Conservation (phyloP, 371 early-diverging fungal genomes). For the Mortierella sp. region DNA sequence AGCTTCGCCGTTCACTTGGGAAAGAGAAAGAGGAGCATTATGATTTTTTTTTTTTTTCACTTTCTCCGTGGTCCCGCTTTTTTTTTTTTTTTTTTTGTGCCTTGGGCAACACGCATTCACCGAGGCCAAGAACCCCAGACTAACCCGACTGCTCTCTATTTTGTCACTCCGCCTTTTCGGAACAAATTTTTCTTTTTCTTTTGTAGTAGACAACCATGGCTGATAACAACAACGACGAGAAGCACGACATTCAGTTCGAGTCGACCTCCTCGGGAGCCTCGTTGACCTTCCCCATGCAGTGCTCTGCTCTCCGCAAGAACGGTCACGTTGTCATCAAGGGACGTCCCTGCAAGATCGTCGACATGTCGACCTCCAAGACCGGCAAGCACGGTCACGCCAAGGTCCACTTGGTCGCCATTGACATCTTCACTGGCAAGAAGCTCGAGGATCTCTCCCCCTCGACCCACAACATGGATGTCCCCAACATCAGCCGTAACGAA, state of each 20-base stretch:
- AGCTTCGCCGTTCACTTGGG: too few relatives aligned
- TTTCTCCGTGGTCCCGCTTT: too few relatives aligned
- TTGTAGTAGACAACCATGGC: constrained; percentile 46
- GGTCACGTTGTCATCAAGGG: constrained; percentile 98
- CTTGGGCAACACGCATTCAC: too few relatives aligned
- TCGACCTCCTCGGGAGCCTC: constrained; percentile 88
- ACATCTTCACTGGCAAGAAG: constrained; percentile 98
- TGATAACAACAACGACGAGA: constrained; percentile 61
- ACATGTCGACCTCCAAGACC: constrained; percentile 96
- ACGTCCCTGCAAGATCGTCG: constrained; percentile 99
- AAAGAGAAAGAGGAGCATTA: too few relatives aligned
- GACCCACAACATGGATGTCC: constrained; percentile 99
- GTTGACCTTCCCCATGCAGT: constrained; percentile 96
- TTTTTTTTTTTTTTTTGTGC: too few relatives aligned
- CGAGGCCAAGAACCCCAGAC: too few relatives aligned
- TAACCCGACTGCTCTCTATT: too few relatives aligned
- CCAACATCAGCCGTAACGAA: constrained; percentile 90
- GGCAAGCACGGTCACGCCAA: constrained; percentile 99
- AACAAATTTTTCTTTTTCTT: constrained; percentile 1
- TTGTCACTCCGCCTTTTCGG: constrained; percentile 5
- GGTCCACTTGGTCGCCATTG: constrained; percentile 95
- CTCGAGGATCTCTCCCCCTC: constrained; percentile 97
- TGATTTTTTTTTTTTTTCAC: too few relatives aligned
- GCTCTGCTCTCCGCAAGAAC: constrained; percentile 98
- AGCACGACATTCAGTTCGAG: constrained; percentile 79